Evolutionary conservation across 495 filamentous ascomycete genomes (phyloP), one percentile per base, ranked within the genome.

Genomic region (Neurospora tetraspora): DNA sequence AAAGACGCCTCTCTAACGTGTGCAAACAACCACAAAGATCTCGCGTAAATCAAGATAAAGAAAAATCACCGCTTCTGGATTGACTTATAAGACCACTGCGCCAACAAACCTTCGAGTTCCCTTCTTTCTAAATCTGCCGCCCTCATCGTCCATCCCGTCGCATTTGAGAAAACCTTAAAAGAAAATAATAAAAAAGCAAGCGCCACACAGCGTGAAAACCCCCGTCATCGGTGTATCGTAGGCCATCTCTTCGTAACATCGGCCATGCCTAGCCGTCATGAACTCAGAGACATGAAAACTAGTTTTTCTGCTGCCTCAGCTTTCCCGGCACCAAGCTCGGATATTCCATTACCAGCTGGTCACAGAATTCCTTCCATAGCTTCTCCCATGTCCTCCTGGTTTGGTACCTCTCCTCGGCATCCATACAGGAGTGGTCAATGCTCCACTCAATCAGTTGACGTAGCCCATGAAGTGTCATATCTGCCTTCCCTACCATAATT

Each of bases 361-460:
- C 45, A 61, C 86, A 82, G 61, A 87, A 86, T 2, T 80, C 74
- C 1, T 82, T 70, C 85, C 85, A 88, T 73, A 79, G 81, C 39
- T 53, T 72, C 73, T 81, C 74, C 86, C 86, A 88, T 37, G 81
- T 79, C 3, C 61, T 72, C 20, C 79, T 73, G 14, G 83, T 74
- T 37, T 77, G 70, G 10, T 76, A 68, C 68, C 71, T 77, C 70
- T 83, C 77, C 9, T 77, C 78, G 27, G 73, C 69, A 70, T 78
- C 78, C 78, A 88, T 76, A 76, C 85, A 87, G 6, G 86, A 80
- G 74, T 88, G 85, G 69, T 86, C 81, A 40, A 88, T 80, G 72
- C 86, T 88, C 86, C 86, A 88, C 76, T 81, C 78, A 18, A 81
- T 81, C n/a, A 88, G 83, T 79, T 87, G 84, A 70, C 84, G 84